A percentile compares a stretch with the other conserved stretches of the same genome.
phyloP scores from a whole-genome alignment of 345 rosid species.

The Boechera stricta region DNA sequence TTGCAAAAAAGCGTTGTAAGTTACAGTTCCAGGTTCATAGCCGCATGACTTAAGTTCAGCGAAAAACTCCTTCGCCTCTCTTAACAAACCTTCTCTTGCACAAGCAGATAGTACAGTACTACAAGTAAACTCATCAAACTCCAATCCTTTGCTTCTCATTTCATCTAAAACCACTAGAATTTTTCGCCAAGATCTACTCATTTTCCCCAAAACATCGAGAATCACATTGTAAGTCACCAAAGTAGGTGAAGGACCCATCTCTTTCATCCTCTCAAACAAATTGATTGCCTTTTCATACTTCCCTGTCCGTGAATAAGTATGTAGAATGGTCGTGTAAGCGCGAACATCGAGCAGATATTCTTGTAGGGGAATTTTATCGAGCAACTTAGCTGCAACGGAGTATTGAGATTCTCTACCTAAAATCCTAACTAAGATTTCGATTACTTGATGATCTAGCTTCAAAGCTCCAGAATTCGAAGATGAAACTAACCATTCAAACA shows the following conservation, averaged over 20 bases:
- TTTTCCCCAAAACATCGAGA: constrained; percentile 87
- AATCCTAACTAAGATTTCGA: constrained; percentile 68
- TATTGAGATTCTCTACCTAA: constrained; percentile 83
- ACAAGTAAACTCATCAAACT: constrained; percentile 84
- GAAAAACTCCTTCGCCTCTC: constrained; percentile 78
- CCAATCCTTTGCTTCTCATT: constrained; percentile 64
- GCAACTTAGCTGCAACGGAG: constrained; percentile 68
- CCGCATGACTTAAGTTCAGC: constrained; percentile 68
- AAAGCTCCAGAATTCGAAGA: constrained; percentile 41
- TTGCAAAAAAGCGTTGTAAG: constrained; percentile 79
- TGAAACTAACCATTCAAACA: constrained; percentile 71
- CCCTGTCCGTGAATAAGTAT: constrained; percentile 65
- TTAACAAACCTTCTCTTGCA: constrained; percentile 80
- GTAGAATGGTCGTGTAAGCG: constrained; percentile 76
- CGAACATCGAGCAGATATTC: constrained; percentile 70
- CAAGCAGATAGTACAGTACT: constrained; percentile 92
- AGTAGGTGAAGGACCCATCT: constrained; percentile 70
- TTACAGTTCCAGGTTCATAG: constrained; percentile 77
- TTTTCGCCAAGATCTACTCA: constrained; percentile 82
- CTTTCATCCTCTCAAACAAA: constrained; percentile 74
- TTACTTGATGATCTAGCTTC: constrained; percentile 59
- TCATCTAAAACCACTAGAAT: constrained; percentile 70
- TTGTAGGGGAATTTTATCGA: constrained; percentile 66
- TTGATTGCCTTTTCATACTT: constrained; percentile 63
- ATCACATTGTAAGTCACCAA: constrained; percentile 90